phyloP scores from a whole-genome alignment of 441 rosid species.

The Erodium texanum region DNA sequence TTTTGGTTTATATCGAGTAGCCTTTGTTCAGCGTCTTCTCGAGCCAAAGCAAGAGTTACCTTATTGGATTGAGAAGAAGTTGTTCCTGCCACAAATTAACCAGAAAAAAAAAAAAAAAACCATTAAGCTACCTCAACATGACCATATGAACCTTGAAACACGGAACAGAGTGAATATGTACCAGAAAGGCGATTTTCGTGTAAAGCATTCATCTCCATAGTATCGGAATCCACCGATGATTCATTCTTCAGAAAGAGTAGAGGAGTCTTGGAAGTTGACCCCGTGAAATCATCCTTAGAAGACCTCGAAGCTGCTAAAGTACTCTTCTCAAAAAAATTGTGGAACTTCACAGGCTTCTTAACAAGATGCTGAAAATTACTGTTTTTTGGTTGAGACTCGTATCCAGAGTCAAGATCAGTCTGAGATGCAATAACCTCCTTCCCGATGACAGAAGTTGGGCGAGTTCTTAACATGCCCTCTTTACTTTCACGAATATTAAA shows the following conservation, averaged over 20 bases:
- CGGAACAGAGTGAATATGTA: conserved; percentile 19
- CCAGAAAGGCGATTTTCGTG: conserved; percentile 36
- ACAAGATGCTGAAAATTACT: conserved; percentile 16
- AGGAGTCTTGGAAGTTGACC: conserved; percentile 28
- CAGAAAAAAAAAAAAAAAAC: conserved; percentile 13
- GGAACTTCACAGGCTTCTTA: conserved; percentile 25
- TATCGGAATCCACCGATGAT: conserved; percentile 63
- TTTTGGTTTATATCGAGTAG: conserved; percentile 49
- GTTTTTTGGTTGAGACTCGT: conserved; percentile 20
- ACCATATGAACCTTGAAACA: not conserved
- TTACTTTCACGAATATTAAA: conserved; percentile 20
- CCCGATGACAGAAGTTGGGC: not conserved
- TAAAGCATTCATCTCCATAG: conserved; percentile 53
- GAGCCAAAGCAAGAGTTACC: conserved; percentile 37
- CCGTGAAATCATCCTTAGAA: conserved; percentile 19
- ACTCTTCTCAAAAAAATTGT: conserved; percentile 21
- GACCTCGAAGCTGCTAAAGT: conserved; percentile 22
- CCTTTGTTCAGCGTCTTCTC: conserved; percentile 25
- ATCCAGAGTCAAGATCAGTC: not conserved
- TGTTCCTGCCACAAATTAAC: conserved; percentile 42
- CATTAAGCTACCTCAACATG: not conserved
- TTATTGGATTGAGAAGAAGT: conserved; percentile 33
- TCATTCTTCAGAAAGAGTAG: conserved; percentile 30
- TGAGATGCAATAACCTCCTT: not conserved
- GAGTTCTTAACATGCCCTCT: conserved; percentile 15